These are phyloP conservation scores for Paecilomyces dactylethromorphus DNA, from an alignment of 2,329 filamentous ascomycete species.

Conservation along the genomic window DNA sequence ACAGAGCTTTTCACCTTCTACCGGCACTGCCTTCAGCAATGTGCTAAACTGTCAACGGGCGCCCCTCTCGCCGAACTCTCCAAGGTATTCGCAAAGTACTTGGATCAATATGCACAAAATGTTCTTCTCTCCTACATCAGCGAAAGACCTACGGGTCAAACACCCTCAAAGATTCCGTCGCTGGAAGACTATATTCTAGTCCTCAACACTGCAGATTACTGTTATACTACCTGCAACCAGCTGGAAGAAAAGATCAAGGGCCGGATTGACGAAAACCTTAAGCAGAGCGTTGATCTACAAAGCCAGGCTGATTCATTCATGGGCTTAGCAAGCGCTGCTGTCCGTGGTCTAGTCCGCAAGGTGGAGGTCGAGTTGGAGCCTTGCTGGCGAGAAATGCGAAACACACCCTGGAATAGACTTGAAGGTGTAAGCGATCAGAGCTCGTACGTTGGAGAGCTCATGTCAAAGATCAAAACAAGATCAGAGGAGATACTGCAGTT, in stretches of 20 bases:
- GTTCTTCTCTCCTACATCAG: conserved; percentile 70
- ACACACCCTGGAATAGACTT: conserved; percentile 90
- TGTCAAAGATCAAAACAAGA: conserved; percentile 64
- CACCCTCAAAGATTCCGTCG: conserved; percentile 44
- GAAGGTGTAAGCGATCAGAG: conserved; percentile 92
- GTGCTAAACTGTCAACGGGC: conserved; percentile 92
- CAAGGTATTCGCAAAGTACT: conserved; percentile 79
- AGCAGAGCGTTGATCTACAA: conserved; percentile 73
- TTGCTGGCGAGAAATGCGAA: conserved; percentile 94
- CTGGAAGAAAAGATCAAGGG: conserved; percentile 92
- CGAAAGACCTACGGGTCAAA: conserved; percentile 50
- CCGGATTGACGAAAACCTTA: conserved; percentile 74
- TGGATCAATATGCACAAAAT: conserved; percentile 92
- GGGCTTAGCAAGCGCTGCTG: conserved; percentile 82
- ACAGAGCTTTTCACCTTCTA: conserved; percentile 98
- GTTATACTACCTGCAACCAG: conserved; percentile 86
- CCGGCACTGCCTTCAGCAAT: conserved; percentile 84
- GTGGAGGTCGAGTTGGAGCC: conserved; percentile 78
- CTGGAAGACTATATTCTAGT: conserved; percentile 78
- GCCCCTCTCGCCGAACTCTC: conserved; percentile 77
- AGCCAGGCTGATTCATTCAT: conserved; percentile 93
- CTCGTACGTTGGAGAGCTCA: conserved; percentile 77
- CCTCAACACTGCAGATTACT: conserved; percentile 95
- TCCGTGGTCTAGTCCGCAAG: conserved; percentile 74
- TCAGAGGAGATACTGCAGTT: conserved; percentile 68